A percentile compares a stretch with the other conserved stretches of the same genome.
These are phyloP conservation scores for Pleurotus citrinopileatus DNA, from an alignment of 768 basidiomycete genomes.

Conservation along the genomic window DNA sequence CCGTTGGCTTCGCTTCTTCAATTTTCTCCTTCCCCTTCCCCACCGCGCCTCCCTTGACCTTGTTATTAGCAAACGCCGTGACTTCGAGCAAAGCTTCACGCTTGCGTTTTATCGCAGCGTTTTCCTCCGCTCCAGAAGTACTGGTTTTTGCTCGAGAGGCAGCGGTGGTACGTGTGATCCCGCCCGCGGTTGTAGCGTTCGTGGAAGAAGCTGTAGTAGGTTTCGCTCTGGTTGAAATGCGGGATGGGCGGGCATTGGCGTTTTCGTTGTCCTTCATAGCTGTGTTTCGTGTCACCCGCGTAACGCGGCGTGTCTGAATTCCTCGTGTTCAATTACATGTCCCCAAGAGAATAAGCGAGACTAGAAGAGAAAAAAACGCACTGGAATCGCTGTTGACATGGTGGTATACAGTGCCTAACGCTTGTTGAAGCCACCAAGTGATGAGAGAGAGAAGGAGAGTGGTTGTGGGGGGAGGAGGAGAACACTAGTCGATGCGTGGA, in stretches of 20 bases:
- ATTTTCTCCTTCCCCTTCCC: slow-evolving; percentile 60
- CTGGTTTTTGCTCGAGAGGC: slow-evolving; percentile 34
- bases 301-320: slow-evolving; percentile 60
- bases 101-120: slow-evolving; percentile 62
- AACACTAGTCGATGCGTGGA: not conserved
- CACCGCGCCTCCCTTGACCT: slow-evolving; percentile 34
- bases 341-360: not conserved
- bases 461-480: slow-evolving; percentile 1
- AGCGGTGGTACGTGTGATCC: slow-evolving; percentile 34
- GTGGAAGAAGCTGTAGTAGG: slow-evolving; percentile 39
- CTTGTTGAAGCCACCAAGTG: slow-evolving; percentile 7
- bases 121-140: slow-evolving; percentile 28
- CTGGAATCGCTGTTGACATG: slow-evolving; percentile 10
- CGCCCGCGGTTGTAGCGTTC: slow-evolving; percentile 29
- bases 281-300: slow-evolving; percentile 50
- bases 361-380: not conserved
- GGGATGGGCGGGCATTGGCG: slow-evolving; percentile 59
- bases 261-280: slow-evolving; percentile 68
- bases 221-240: slow-evolving; percentile 61
- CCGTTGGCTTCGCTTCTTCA: slow-evolving; percentile 27
- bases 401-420: slow-evolving; percentile 8
- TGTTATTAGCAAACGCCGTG: slow-evolving; percentile 46
- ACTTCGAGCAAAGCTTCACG: slow-evolving; percentile 76
- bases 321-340: not conserved
- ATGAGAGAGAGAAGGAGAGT: not conserved